Evolutionary conservation across 768 basidiomycete genomes (phyloP), one percentile per base, ranked within the genome.

Genomic region (Russula emetica): DNA sequence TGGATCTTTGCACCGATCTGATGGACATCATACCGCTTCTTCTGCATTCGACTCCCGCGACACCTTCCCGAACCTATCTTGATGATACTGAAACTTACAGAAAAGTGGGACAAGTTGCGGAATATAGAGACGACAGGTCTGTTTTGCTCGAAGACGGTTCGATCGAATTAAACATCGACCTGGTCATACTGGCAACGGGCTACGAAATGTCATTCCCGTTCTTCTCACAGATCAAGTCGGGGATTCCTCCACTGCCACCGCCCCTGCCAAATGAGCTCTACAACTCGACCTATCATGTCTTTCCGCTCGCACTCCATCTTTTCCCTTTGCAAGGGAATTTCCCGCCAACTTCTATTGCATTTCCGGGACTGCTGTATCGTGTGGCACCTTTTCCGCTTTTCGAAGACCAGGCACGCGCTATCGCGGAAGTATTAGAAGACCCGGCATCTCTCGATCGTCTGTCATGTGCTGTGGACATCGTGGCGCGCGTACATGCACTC

Each of bases 111-210:
- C 76, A 76, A 24, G 75, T 83, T 10, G 70, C 74, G 11, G 72
- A 73, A 44, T 83, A 84, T 68, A 74, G 73, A 18, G 69, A 68
- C 1, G 69, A 74, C 26, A 83, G 83, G 3, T 73, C 74, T 44
- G 83, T 86, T 8, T 70, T 77, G 36, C 87, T 90, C 67, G 82
- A 80, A 63, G 87, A 88, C 63, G 85, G 83, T 1, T 75, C 81
- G 1, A 69, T 71, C 14, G 86, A 88, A 70, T 67, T 73, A 36
- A 77, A 76, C 6, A 76, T 92, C 61, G 83, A 87, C 66, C 74
- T 82, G 66, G 84, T 83, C 66, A 83, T 92, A 58, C 74, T 92
- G 20, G 91, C 89, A 2, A 94, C 91, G 2, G 92, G 91, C 13
- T 94, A 87, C 71, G 75, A 86, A 57, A 74, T 82, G 50, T 75